A percentile compares a stretch with the other conserved stretches of the same genome.
These are phyloP conservation scores for Myochromella boudieri DNA, from an alignment of 768 basidiomycete genomes.

Conservation along the genomic window DNA sequence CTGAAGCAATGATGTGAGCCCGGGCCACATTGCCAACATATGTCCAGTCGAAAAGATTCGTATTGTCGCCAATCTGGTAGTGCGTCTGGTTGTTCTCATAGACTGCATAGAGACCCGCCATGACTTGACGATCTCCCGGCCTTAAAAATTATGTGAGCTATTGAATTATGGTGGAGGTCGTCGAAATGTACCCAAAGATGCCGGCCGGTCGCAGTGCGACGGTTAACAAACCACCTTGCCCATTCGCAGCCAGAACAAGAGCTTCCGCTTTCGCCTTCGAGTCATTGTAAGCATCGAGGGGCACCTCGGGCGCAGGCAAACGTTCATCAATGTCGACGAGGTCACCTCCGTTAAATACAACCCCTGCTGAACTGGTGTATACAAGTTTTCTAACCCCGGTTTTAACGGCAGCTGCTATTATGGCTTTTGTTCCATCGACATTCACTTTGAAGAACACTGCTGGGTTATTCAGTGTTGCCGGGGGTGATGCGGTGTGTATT, in stretches of 20 bases:
- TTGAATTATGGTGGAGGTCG: no score
- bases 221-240: conserved; percentile 78
- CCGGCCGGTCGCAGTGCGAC: conserved; percentile 91
- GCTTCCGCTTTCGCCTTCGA: conserved; percentile 90
- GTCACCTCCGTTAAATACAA: conserved; percentile 82
- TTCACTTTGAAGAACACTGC: conserved; percentile 91
- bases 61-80: conserved; percentile 92
- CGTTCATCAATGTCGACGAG: conserved; percentile 90
- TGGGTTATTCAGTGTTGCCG: conserved; percentile 60
- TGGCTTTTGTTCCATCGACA: conserved; percentile 83
- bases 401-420: conserved; percentile 79
- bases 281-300: conserved; percentile 90
- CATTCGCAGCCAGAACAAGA: conserved; percentile 83
- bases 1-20: conserved; percentile 91
- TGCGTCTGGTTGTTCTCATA: conserved; percentile 82
- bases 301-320: conserved; percentile 65
- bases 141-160: conserved; percentile 35
- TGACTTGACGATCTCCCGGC: conserved; percentile 88
- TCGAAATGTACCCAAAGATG: conserved; percentile 82
- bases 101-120: conserved; percentile 76
- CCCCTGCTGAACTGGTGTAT: conserved; percentile 91
- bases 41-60: conserved; percentile 93
- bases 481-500: conserved; percentile 92
- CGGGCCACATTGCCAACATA: conserved; percentile 95
- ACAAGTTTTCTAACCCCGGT: conserved; percentile 82